These are phyloP conservation scores for Vairimorpha apis DNA, from an alignment of 371 early-diverging fungal species.

Conservation along the genomic window DNA sequence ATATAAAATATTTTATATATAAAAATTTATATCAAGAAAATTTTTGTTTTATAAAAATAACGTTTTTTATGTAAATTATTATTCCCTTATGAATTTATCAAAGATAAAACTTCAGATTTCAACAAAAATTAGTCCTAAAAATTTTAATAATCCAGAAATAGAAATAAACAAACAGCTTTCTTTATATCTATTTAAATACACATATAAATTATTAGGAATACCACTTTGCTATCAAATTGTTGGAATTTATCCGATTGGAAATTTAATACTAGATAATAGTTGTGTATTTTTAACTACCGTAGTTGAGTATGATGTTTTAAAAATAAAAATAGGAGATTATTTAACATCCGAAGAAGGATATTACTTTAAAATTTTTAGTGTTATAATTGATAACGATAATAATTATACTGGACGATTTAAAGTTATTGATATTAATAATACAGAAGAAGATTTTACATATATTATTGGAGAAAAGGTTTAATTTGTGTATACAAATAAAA, in stretches of 20 bases:
- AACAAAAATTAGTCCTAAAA: slow-evolving; percentile 1
- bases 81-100: neutral
- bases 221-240: slow-evolving; percentile 2
- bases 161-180: neutral
- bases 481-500: too few species aligned
- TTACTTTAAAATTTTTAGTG: neutral
- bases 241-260: slow-evolving; percentile 4
- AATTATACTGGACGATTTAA: slow-evolving; percentile 12
- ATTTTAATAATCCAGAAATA: slow-evolving; percentile 12
- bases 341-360: neutral
- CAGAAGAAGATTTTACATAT: neutral
- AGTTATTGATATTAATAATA: slow-evolving; percentile 5
- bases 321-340: neutral
- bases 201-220: slow-evolving; percentile 1
- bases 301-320: slow-evolving; percentile 2
- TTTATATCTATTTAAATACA: slow-evolving; percentile 19
- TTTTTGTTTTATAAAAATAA: too few species aligned
- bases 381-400: slow-evolving; percentile 4
- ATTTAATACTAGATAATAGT: slow-evolving; percentile 13
- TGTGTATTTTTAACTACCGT: neutral
- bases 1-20: too few species aligned
- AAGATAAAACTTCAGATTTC: slow-evolving; percentile 2
- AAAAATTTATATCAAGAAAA: too few species aligned
- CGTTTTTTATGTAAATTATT: too few species aligned
- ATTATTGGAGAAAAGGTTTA: too few species aligned